These are phyloP conservation scores for Daldinia bambusicola DNA, from an alignment of 495 filamentous ascomycete genomes.

Conservation along the genomic window DNA sequence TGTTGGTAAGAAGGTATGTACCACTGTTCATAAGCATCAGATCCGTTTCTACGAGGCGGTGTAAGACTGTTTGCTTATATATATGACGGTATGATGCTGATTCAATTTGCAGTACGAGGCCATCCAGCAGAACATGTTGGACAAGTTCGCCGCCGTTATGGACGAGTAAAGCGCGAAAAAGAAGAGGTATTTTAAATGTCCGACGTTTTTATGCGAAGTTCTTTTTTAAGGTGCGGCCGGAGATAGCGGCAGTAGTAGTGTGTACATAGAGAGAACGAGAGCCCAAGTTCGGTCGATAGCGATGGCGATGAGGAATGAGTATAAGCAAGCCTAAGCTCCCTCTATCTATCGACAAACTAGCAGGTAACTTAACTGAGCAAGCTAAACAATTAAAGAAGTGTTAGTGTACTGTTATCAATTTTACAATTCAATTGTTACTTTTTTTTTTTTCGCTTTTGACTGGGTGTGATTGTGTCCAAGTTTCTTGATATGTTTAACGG, in stretches of 20 bases:
- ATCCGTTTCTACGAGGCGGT: not conserved
- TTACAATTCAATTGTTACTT: constrained; percentile 3
- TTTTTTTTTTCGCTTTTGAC: not conserved
- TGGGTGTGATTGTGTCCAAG: not conserved
- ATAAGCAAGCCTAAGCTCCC: no score
- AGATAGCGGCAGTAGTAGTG: not conserved
- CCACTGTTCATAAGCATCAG: not conserved
- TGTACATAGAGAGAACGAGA: constrained; percentile 1
- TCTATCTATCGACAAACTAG: not conserved
- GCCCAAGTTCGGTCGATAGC: not conserved
- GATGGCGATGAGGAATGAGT: not conserved
- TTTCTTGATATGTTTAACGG: no score
- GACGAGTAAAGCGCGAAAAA: constrained; percentile 76
- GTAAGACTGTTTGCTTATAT: constrained; percentile 22
- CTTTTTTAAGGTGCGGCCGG: not conserved
- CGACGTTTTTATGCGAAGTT: not conserved
- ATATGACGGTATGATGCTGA: constrained; percentile 12
- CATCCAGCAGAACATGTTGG: constrained; percentile 87
- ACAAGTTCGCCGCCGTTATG: constrained; percentile 92
- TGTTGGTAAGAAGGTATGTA: constrained; percentile 78
- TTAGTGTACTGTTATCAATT: constrained; percentile 4
- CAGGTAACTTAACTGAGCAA: not conserved
- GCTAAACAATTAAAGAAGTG: not conserved
- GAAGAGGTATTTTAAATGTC: not conserved
- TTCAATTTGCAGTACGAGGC: constrained; percentile 77